A percentile compares a stretch with the other conserved stretches of the same genome.
Evolutionary conservation across 78 protist genomes (phyloP).

Genomic region (Dictyostelium intermedium): DNA sequence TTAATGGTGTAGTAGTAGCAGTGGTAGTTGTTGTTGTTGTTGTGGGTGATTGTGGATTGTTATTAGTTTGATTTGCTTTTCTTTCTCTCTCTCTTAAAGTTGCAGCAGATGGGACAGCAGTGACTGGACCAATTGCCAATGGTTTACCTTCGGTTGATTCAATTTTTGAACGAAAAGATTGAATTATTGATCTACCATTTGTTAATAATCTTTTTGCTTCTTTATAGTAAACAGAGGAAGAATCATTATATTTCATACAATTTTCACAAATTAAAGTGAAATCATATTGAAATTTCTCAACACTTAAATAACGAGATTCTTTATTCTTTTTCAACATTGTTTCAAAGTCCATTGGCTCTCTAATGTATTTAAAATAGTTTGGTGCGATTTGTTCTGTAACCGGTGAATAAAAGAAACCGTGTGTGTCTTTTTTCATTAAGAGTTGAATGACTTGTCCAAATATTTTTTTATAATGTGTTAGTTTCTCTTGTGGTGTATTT

Average conservation of each 20-base stretch:
- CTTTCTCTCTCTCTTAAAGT: constrained; percentile 32
- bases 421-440: constrained; percentile 48
- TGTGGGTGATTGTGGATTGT: background rate
- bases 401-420: constrained; percentile 41
- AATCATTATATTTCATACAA: constrained; percentile 56
- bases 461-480: constrained; percentile 5
- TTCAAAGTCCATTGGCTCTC: constrained; percentile 74
- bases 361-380: constrained; percentile 49
- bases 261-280: constrained; percentile 68
- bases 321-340: constrained; percentile 39
- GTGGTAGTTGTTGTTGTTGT: background rate
- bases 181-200: constrained; percentile 10
- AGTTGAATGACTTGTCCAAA: background rate
- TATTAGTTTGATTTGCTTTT: background rate
- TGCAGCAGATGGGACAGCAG: constrained; percentile 28
- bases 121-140: background rate
- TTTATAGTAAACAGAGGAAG: constrained; percentile 17
- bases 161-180: background rate
- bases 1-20: too few relatives aligned
- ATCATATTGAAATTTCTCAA: constrained; percentile 43
- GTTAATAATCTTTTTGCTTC: constrained; percentile 45
- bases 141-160: background rate
- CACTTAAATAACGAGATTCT: background rate
- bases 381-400: constrained; percentile 76
- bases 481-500: background rate